Conservation (phyloP, 2,329 filamentous ascomycete genomes). For the Ophiosphaerella korrae region DNA sequence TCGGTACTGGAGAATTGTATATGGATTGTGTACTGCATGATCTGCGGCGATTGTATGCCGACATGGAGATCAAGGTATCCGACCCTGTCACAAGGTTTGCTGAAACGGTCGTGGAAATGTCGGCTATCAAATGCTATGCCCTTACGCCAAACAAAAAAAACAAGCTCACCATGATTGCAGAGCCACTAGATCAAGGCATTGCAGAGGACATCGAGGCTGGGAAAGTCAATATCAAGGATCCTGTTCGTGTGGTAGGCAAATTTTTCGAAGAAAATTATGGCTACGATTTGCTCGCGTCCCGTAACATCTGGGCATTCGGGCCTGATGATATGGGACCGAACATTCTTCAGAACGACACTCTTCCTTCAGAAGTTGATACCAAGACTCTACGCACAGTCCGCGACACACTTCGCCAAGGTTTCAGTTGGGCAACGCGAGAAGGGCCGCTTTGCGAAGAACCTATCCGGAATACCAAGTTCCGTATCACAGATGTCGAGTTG, state of each 20-base stretch:
- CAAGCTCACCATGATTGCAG: constrained; percentile 97
- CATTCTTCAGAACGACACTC: constrained; percentile 93
- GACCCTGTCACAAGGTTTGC: constrained; percentile 97
- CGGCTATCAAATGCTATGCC: constrained; percentile 96
- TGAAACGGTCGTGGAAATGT: constrained; percentile 96
- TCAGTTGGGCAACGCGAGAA: constrained; percentile 94
- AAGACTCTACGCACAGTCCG: constrained; percentile 84
- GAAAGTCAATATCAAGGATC: constrained; percentile 88
- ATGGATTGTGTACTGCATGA: constrained; percentile 99
- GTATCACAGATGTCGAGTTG: constrained; percentile 86
- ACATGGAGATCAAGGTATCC: constrained; percentile 99
- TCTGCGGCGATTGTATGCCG: constrained; percentile 87
- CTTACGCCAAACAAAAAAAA: constrained; percentile 99
- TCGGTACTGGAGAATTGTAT: constrained; percentile 97
- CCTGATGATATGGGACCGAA: constrained; percentile 95
- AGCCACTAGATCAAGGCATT: constrained; percentile 93
- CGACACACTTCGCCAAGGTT: constrained; percentile 93
- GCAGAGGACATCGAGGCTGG: constrained; percentile 93
- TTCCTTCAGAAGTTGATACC: constrained; percentile 93
- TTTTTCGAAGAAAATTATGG: constrained; percentile 98
- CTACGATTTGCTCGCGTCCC: constrained; percentile 91
- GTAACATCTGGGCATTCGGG: constrained; percentile 98
- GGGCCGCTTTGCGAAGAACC: constrained; percentile 97
- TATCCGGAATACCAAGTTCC: constrained; percentile 97
- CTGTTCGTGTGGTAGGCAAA: constrained; percentile 88